Percentiles rank a stretch among this genome's conserved stretches.
phyloP scores from a whole-genome alignment of 768 basidiomycete species.

The Dacryopinax primogenitus region DNA sequence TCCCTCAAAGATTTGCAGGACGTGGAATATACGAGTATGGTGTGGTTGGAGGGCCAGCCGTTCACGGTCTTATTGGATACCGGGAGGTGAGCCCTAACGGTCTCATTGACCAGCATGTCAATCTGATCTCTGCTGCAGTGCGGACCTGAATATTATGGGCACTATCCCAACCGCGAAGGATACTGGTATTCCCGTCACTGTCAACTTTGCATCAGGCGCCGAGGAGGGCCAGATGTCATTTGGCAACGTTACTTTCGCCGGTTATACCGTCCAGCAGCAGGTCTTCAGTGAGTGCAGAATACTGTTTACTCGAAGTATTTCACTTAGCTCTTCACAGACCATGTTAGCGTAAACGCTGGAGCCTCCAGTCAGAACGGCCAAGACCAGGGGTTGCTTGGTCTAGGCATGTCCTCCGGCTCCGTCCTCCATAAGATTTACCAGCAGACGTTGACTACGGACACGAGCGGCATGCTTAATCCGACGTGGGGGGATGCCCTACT shows the following conservation, averaged over 20 bases:
- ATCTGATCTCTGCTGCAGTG: not conserved
- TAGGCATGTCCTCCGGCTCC: constrained; percentile 62
- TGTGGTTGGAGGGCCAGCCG: constrained; percentile 48
- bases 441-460: constrained; percentile 30
- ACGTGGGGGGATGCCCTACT: constrained; percentile 46
- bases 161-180: constrained; percentile 31
- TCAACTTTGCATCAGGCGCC: constrained; percentile 44
- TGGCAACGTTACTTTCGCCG: not conserved
- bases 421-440: constrained; percentile 27
- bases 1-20: not conserved
- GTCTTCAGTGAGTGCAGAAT: constrained; percentile 35
- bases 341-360: not conserved
- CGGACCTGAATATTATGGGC: constrained; percentile 50
- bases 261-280: constrained; percentile 3
- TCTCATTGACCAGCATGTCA: not conserved
- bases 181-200: constrained; percentile 30
- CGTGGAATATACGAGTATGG: constrained; percentile 49
- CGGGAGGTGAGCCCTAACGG: constrained; percentile 43
- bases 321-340: not conserved
- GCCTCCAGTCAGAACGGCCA: constrained; percentile 27
- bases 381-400: constrained; percentile 61
- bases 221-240: constrained; percentile 33
- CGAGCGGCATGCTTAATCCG: not conserved
- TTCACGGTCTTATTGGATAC: constrained; percentile 60
- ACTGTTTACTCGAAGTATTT: constrained; percentile 32